Evolutionary conservation across 2,329 filamentous ascomycete genomes (phyloP).

Genomic region (Botrytis tulipae): DNA sequence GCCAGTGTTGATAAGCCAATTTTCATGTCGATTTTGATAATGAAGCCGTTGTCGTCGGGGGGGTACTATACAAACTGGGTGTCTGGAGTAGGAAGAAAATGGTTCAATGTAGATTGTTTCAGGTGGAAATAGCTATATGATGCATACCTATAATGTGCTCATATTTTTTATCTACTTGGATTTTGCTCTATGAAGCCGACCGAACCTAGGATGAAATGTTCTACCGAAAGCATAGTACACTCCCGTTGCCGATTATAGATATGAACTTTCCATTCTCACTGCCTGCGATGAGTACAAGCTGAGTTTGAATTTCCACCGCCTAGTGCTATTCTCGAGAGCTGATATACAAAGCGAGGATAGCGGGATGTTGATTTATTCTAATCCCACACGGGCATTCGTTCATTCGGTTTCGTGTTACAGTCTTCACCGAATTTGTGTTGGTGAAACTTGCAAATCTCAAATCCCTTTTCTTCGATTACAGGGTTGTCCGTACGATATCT

Average conservation of each 20-base stretch:
- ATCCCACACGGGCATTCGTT: fast-evolving
- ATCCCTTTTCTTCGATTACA: fast-evolving
- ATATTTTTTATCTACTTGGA: background rate
- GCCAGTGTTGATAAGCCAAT: background rate
- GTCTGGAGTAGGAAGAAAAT: background rate
- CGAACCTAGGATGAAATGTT: fast-evolving
- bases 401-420: background rate
- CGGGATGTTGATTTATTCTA: too few species aligned
- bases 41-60: background rate
- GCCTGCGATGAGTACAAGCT: too few species aligned
- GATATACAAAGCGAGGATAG: too few species aligned
- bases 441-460: background rate
- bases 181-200: background rate
- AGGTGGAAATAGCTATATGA: background rate
- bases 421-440: fast-evolving
- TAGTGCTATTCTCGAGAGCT: too few species aligned
- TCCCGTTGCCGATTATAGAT: background rate
- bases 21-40: background rate
- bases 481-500: background rate
- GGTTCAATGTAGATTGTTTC: background rate
- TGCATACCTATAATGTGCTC: background rate
- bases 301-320: too few species aligned
- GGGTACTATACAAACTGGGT: background rate
- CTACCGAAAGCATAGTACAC: background rate
- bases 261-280: too few species aligned